A percentile compares a stretch with the other conserved stretches of the same genome.
Evolutionary conservation across 345 rosid species (phyloP).

Genomic region (Lenwebbia sp.): DNA sequence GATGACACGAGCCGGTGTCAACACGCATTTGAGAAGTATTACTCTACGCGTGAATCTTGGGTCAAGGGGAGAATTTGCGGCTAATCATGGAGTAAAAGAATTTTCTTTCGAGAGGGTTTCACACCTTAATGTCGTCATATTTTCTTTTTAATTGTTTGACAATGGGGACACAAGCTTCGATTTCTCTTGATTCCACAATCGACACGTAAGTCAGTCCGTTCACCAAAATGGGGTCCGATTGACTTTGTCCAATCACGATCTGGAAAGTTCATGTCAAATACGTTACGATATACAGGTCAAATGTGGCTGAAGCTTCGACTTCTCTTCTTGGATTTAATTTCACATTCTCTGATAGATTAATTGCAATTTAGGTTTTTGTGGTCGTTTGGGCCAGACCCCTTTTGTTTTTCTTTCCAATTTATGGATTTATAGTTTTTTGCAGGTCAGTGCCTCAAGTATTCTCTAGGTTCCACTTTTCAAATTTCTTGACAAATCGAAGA

Average conservation of each 20-base stretch:
- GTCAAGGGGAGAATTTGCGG: background rate
- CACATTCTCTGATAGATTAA: background rate
- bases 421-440: background rate
- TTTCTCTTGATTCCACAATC: background rate
- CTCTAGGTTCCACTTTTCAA: background rate
- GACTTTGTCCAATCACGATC: background rate
- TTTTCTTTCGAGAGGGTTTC: background rate
- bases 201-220: background rate
- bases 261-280: background rate
- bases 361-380: background rate
- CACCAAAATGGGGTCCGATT: background rate
- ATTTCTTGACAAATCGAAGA: background rate
- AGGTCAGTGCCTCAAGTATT: background rate
- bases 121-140: background rate
- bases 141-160: too few species aligned
- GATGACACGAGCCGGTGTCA: background rate
- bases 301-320: background rate
- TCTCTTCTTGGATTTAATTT: background rate
- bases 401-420: background rate
- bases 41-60: background rate
- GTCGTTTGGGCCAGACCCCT: background rate
- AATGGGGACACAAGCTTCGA: background rate
- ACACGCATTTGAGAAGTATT: background rate
- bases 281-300: background rate
- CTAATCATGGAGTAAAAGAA: background rate